Evolutionary conservation across 2,329 filamentous ascomycete genomes (phyloP).

Genomic region (Mariannaea elegans): DNA sequence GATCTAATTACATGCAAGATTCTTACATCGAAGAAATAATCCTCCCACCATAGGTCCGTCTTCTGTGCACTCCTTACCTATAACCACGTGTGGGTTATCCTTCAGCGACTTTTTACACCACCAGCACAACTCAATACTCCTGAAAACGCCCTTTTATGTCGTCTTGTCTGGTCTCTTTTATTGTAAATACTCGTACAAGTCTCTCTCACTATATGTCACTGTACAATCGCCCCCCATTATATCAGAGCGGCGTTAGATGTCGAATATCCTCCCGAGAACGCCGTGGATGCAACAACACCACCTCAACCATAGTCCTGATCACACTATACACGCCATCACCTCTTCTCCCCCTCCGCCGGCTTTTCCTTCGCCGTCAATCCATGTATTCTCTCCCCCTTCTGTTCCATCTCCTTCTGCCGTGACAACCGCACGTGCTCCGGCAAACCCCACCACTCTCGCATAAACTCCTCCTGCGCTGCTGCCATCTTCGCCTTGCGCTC

Average conservation of each 20-base stretch:
- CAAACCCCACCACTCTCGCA: slow-evolving; percentile 74
- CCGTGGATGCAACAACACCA: slow-evolving; percentile 34
- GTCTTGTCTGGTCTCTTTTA: background rate
- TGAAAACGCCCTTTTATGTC: background rate
- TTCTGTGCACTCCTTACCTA: too few species aligned
- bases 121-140: background rate
- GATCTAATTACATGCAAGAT: too few species aligned
- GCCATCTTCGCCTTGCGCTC: slow-evolving; percentile 70
- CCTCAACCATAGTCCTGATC: too few species aligned
- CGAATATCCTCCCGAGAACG: slow-evolving; percentile 31
- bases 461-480: slow-evolving; percentile 70
- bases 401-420: slow-evolving; percentile 57
- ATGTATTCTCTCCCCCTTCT: slow-evolving; percentile 62
- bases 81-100: too few species aligned
- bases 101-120: too few species aligned
- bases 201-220: slow-evolving; percentile 9
- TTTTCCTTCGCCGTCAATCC: slow-evolving; percentile 55
- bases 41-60: too few species aligned
- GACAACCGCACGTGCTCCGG: slow-evolving; percentile 64
- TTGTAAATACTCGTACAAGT: slow-evolving; percentile 23
- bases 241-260: slow-evolving; percentile 34
- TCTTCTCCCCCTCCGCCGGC: slow-evolving; percentile 18
- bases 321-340: slow-evolving; percentile 16
- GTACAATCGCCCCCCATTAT: slow-evolving; percentile 26
- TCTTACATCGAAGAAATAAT: too few species aligned